These are phyloP conservation scores for Backusella morwellensis DNA, from an alignment of 192 early-diverging fungal genomes.

Conservation along the genomic window DNA sequence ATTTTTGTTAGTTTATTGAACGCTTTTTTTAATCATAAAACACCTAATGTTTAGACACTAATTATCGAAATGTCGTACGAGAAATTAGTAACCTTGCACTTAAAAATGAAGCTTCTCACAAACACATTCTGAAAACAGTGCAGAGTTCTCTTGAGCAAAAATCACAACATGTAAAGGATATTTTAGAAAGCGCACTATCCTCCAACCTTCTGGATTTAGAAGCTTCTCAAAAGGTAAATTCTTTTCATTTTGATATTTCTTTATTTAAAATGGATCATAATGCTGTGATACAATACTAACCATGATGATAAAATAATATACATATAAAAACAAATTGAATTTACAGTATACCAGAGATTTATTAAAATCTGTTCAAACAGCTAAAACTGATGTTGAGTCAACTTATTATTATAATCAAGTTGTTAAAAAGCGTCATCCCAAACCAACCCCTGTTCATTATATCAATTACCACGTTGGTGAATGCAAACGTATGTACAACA, in stretches of 20 bases:
- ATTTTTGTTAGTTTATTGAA: neutral
- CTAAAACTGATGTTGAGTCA: slow-evolving; percentile 6
- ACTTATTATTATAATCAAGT: neutral
- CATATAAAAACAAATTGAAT: neutral
- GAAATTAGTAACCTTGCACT: slow-evolving; percentile 15
- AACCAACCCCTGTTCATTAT: slow-evolving; percentile 19
- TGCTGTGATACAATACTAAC: slow-evolving; percentile 6
- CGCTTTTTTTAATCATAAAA: neutral
- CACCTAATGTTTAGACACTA: slow-evolving; percentile 9
- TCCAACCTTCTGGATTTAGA: neutral
- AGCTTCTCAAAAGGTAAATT: slow-evolving; percentile 5
- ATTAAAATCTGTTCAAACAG: neutral
- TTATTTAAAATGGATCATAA: neutral
- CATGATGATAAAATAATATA: neutral
- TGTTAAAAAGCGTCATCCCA: neutral
- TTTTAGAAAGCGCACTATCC: neutral
- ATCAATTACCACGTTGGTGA: slow-evolving; percentile 24
- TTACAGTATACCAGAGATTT: neutral
- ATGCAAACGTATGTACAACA: slow-evolving; percentile 27
- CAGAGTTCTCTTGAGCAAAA: neutral
- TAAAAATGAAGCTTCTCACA: neutral
- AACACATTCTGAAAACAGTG: neutral
- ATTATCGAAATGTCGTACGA: slow-evolving; percentile 24
- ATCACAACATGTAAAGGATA: neutral
- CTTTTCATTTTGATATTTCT: neutral